phyloP scores from a whole-genome alignment of 768 basidiomycete genomes.

The Dacryopinax primogenitus region DNA sequence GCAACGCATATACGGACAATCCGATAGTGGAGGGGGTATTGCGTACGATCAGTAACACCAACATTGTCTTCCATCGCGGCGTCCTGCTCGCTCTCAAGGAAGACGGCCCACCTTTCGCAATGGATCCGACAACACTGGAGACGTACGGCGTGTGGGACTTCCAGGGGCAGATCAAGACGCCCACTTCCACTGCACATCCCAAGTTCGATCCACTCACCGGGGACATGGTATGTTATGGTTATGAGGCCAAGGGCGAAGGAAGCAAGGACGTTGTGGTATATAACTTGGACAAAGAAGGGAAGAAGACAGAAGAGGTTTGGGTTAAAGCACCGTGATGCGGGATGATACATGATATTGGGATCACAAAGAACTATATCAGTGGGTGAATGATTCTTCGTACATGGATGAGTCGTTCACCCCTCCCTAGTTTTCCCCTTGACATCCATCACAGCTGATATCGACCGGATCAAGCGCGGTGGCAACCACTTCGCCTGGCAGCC shows the following conservation, averaged over 20 bases:
- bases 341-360: slow-evolving; percentile 14
- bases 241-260: slow-evolving; percentile 13
- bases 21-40: slow-evolving; percentile 8
- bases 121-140: slow-evolving; percentile 11
- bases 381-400: background rate
- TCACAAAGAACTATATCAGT: slow-evolving; percentile 14
- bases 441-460: background rate
- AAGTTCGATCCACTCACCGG: slow-evolving; percentile 5
- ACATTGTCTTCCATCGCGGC: slow-evolving; percentile 9
- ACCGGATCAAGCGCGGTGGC: slow-evolving; percentile 14
- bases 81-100: slow-evolving; percentile 12
- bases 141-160: slow-evolving; percentile 13
- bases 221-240: slow-evolving; percentile 11
- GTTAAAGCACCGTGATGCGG: slow-evolving; percentile 12
- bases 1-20: slow-evolving; percentile 14
- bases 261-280: slow-evolving; percentile 11
- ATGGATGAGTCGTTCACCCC: background rate
- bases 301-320: slow-evolving; percentile 14
- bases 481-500: slow-evolving; percentile 12
- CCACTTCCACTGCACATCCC: slow-evolving; percentile 12
- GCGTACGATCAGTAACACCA: slow-evolving; percentile 10
- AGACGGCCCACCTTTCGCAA: slow-evolving; percentile 13
- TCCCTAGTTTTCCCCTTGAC: slow-evolving; percentile 11
- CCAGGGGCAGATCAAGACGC: slow-evolving; percentile 11
- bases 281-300: slow-evolving; percentile 8